Percentiles rank a stretch among this genome's conserved stretches.
phyloP scores from a whole-genome alignment of 208 protist genomes.

The Acanthamoeba royreba region DNA sequence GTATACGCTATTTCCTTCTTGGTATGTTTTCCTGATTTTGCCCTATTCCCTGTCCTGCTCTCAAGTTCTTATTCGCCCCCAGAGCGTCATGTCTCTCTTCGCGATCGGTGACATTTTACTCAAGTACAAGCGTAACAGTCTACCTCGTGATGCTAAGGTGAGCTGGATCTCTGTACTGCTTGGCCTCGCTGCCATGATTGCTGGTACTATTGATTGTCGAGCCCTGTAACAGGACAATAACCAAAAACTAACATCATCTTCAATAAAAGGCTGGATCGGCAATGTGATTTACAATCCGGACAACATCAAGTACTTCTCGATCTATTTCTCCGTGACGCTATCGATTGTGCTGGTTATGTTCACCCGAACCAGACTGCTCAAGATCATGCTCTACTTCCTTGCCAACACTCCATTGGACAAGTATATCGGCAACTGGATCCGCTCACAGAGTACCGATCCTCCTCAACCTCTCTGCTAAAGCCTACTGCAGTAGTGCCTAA shows the following conservation, averaged over 20 bases:
- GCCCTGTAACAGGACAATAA: too few species aligned
- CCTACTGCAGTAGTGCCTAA: background rate
- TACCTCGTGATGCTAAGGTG: slow-evolving; percentile 55
- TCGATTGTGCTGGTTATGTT: slow-evolving; percentile 77
- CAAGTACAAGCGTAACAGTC: slow-evolving; percentile 82
- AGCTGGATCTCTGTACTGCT: slow-evolving; percentile 38
- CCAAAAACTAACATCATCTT: too few species aligned
- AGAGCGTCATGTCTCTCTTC: slow-evolving; percentile 82
- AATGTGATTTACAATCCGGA: slow-evolving; percentile 75
- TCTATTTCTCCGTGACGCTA: slow-evolving; percentile 76
- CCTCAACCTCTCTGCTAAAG: background rate
- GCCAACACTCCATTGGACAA: slow-evolving; percentile 15
- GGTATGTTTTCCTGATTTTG: background rate
- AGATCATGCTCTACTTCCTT: slow-evolving; percentile 64
- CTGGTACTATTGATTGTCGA: too few species aligned
- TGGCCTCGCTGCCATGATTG: background rate
- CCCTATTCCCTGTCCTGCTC: background rate
- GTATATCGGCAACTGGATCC: slow-evolving; percentile 31
- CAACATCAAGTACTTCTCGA: slow-evolving; percentile 74
- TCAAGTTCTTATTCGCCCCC: background rate
- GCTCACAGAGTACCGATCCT: background rate
- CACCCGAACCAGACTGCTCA: slow-evolving; percentile 61
- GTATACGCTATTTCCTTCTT: slow-evolving; percentile 82
- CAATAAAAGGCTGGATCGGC: slow-evolving; percentile 52
- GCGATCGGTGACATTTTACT: slow-evolving; percentile 82